Evolutionary conservation across 78 protist species (phyloP).

Genomic region (Capsaspora owczarzaki): DNA sequence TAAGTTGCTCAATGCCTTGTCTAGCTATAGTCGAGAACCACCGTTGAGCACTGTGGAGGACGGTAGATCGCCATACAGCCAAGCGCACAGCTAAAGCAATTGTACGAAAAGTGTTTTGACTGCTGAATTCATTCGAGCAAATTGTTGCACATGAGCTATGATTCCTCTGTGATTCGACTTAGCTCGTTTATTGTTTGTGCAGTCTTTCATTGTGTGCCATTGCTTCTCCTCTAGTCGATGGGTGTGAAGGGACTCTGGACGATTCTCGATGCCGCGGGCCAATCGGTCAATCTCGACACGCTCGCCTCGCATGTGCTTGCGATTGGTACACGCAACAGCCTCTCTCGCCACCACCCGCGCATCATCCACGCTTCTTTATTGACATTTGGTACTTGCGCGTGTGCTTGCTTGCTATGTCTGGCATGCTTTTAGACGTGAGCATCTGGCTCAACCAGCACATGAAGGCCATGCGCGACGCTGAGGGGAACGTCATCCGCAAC

Average conservation of each 20-base stretch:
- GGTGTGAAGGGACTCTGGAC: constrained; percentile 64
- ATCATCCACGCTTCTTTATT: background rate
- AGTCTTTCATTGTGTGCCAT: too few relatives aligned
- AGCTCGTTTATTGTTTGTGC: too few relatives aligned
- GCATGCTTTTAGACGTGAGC: constrained; percentile 34
- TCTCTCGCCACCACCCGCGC: background rate
- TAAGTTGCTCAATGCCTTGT: too few relatives aligned
- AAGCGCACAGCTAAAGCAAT: too few relatives aligned
- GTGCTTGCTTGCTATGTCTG: background rate
- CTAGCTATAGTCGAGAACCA: too few relatives aligned
- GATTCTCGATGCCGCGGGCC: constrained; percentile 36
- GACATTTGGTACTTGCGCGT: background rate
- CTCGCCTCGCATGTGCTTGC: constrained; percentile 31
- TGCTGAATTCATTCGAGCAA: too few relatives aligned
- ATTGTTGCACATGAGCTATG: too few relatives aligned
- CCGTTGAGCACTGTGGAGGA: too few relatives aligned
- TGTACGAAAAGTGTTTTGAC: too few relatives aligned
- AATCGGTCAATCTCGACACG: constrained; percentile 22
- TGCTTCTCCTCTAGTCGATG: too few relatives aligned
- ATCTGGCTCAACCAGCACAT: constrained; percentile 56
- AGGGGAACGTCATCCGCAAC: constrained; percentile 25
- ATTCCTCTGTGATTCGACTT: too few relatives aligned
- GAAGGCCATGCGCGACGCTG: constrained; percentile 29
- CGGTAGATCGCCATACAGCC: too few relatives aligned
- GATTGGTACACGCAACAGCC: background rate